A percentile compares a stretch with the other conserved stretches of the same genome.
Evolutionary conservation across 116 monocot genomes (phyloP).

Genomic region (Papilionanthe hybrid): DNA sequence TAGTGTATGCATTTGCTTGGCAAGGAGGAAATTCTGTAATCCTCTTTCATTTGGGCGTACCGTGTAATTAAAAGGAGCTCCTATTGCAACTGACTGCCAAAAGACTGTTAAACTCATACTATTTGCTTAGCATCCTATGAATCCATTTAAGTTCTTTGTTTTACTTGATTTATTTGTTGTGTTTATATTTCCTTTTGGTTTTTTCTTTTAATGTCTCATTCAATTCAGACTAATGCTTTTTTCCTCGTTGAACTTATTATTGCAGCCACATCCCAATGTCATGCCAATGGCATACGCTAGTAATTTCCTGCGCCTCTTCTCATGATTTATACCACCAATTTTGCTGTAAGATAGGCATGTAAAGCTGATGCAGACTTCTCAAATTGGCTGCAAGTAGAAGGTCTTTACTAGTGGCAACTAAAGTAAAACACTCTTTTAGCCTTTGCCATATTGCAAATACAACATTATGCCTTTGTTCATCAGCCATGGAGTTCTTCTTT

Average conservation of each 20-base stretch:
- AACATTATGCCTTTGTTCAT: not conserved
- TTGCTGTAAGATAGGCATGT: not conserved
- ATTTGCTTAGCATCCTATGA: too few species aligned
- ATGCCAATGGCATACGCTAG: slow-evolving; percentile 98
- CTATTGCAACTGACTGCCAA: too few species aligned
- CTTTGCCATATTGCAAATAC: not conserved
- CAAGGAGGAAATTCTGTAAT: too few species aligned
- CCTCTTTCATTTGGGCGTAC: too few species aligned
- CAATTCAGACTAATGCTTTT: not conserved
- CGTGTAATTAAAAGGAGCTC: too few species aligned
- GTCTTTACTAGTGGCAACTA: not conserved
- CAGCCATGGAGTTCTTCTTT: not conserved
- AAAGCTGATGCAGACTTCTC: not conserved
- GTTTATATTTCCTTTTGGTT: not conserved
- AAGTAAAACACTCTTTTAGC: not conserved
- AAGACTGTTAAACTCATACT: too few species aligned
- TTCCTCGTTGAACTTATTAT: not conserved
- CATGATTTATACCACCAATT: slow-evolving; percentile 17
- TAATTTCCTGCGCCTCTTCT: slow-evolving; percentile 83
- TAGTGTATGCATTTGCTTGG: too few species aligned
- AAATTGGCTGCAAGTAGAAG: not conserved
- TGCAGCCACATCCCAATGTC: slow-evolving; percentile 97
- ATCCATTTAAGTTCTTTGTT: too few species aligned
- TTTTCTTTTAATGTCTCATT: not conserved
- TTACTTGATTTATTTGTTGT: too few species aligned